Evolutionary conservation across 192 early-diverging fungal genomes (phyloP).

Genomic region (Coemansia sp.): DNA sequence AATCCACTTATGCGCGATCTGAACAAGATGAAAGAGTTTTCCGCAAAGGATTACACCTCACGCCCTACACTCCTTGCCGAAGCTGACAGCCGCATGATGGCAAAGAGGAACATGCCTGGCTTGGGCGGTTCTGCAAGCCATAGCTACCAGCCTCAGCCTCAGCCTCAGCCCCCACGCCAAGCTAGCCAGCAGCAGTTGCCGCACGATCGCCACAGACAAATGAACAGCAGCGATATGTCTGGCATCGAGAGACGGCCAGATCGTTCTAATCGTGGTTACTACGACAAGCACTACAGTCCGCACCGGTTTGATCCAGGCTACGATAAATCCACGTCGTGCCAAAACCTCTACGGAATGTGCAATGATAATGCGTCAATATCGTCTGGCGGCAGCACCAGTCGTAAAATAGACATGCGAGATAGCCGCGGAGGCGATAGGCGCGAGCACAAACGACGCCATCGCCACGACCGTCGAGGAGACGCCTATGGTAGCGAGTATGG

Average conservation of each 20-base stretch:
- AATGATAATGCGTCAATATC: slow-evolving; percentile 18
- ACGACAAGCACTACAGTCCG: slow-evolving; percentile 5
- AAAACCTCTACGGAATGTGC: slow-evolving; percentile 13
- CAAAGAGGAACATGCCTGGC: slow-evolving; percentile 48
- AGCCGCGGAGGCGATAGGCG: slow-evolving; percentile 3
- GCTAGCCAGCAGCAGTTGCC: neutral
- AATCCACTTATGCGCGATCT: slow-evolving; percentile 54
- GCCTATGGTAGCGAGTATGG: slow-evolving; percentile 23
- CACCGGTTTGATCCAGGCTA: slow-evolving; percentile 9
- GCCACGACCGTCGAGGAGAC: slow-evolving; percentile 15
- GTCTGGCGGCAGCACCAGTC: slow-evolving; percentile 20
- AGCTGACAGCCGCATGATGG: slow-evolving; percentile 38
- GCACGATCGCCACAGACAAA: neutral
- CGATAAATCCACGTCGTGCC: slow-evolving; percentile 15
- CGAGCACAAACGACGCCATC: slow-evolving; percentile 10
- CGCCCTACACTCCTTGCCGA: slow-evolving; percentile 51
- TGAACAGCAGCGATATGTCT: neutral
- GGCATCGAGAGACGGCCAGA: neutral
- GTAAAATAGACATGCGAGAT: neutral
- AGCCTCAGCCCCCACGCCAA: slow-evolving; percentile 8
- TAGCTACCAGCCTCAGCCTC: slow-evolving; percentile 39
- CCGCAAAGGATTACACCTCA: slow-evolving; percentile 36
- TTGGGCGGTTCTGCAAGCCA: slow-evolving; percentile 45
- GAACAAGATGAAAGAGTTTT: slow-evolving; percentile 50
- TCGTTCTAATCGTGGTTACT: neutral